Evolutionary conservation across 352 stramenopile species (phyloP).

Genomic region (Pythium aristosporum): DNA sequence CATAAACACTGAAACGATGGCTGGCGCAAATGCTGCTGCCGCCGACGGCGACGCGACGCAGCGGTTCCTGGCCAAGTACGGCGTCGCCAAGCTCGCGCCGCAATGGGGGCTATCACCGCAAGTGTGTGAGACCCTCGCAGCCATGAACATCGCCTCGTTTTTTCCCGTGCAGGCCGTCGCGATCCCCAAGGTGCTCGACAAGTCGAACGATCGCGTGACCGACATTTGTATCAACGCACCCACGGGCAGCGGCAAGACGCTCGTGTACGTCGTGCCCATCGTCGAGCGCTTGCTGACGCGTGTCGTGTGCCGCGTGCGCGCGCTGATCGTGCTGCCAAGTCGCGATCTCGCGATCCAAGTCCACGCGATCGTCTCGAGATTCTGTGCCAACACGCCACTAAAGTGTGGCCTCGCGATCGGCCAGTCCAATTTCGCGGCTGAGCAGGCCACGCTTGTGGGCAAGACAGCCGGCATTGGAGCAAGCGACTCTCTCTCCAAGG

Average conservation of each 20-base stretch:
- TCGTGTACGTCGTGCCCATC: constrained; percentile 96
- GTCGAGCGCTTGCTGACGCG: constrained; percentile 87
- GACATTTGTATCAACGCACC: constrained; percentile 97
- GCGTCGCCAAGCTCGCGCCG: constrained; percentile 53
- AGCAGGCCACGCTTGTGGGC: constrained; percentile 75
- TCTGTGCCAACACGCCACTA: constrained; percentile 71
- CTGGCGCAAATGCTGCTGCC: constrained; percentile 11
- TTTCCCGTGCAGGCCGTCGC: constrained; percentile 95
- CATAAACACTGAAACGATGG: constrained; percentile 5
- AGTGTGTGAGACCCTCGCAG: constrained; percentile 40
- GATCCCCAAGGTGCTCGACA: constrained; percentile 91
- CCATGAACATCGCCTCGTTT: constrained; percentile 79
- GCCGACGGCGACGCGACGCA: constrained; percentile 30
- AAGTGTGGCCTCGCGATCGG: constrained; percentile 91
- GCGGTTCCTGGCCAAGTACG: constrained; percentile 67
- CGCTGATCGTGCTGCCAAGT: constrained; percentile 95
- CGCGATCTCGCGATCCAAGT: constrained; percentile 95
- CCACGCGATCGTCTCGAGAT: constrained; percentile 66
- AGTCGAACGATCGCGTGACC: constrained; percentile 70
- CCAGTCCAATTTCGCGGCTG: constrained; percentile 85
- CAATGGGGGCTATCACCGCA: constrained; percentile 49
- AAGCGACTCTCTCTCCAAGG: constrained; percentile 33
- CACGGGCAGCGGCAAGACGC: constrained; percentile 97
- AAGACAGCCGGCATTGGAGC: constrained; percentile 5
- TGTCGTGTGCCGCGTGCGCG: constrained; percentile 87